Evolutionary conservation across 2,329 filamentous ascomycete species (phyloP), one percentile per base, ranked within the genome.

Genomic region (Sporothrix mexicana): DNA sequence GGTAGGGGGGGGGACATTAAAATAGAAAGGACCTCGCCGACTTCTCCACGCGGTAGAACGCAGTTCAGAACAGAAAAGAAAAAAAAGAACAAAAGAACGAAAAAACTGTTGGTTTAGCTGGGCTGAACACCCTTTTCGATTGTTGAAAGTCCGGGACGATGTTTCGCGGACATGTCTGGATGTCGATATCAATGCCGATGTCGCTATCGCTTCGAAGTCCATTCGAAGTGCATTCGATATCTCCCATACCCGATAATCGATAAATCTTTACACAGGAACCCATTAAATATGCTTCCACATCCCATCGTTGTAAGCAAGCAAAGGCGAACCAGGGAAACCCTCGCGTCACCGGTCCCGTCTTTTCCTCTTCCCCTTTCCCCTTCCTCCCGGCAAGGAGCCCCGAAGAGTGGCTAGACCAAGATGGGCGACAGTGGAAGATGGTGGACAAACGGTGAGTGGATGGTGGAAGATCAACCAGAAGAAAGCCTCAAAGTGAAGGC

Each of bases 11-110:
- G 43, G 43, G 8, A 20, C 41, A 41, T 59, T 36, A 36, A 43
- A 43, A 43, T 62, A 62, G 25, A 43, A 62, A 62, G 57, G 20
- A 62, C 57, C 57, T 62, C 57, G 57, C 30, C 8, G 15, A 43
- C 4, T 36, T 36, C 30, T 36, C 30, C 30, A 36, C 30, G 30
- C 30, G 7, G 30, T 36, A 36, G 30, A 36, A 36, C 30, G 30
- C 7, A 36, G 30, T 36, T 36, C 2, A 5, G 30, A 36, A 36
- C 3, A 5, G 30, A 36, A 36, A 36, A 36, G 30, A 36, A 36
- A 2, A 36, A 36, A 36, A 36, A 36, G 2, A 36, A 36, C 36
- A 25, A 59, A n/a, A n/a, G n/a, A n/a, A n/a, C n/a, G n/a, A n/a
- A n/a, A n/a, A 17, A 25, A 17, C 23, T 25, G 55, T 36, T 59